Conservation (phyloP, 1,139 yeast genomes). For the Magnusiomyces starmeri region DNA sequence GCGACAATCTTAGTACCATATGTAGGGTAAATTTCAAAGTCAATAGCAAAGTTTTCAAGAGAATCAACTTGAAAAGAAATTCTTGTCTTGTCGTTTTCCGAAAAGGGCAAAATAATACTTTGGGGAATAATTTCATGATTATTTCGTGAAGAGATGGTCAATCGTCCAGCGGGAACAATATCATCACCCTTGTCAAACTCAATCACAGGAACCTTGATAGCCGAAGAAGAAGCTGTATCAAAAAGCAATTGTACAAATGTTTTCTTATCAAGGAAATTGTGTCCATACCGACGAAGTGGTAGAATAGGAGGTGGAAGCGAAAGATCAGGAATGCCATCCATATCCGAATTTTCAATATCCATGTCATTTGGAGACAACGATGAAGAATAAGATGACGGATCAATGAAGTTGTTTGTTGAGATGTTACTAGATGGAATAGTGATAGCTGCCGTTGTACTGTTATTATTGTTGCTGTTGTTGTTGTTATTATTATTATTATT, state of each 20-base stretch:
- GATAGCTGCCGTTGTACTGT: background rate
- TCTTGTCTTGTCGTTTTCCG: conserved; percentile 55
- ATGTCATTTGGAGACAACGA: conserved; percentile 19
- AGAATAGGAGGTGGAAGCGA: conserved; percentile 93
- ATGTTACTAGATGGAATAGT: background rate
- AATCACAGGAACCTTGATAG: conserved; percentile 34
- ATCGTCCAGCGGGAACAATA: conserved; percentile 42
- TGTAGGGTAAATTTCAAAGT: conserved; percentile 87
- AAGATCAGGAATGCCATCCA: conserved; percentile 80
- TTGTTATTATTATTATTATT: background rate
- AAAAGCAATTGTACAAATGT: conserved; percentile 71
- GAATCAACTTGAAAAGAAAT: conserved; percentile 84
- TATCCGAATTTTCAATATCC: conserved; percentile 32
- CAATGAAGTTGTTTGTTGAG: conserved; percentile 9
- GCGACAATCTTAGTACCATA: conserved; percentile 91
- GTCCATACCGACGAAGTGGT: conserved; percentile 90
- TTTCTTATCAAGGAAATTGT: conserved; percentile 84
- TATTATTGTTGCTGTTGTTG: background rate
- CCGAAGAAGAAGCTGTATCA: conserved; percentile 40
- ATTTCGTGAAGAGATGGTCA: conserved; percentile 60
- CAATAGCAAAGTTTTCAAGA: conserved; percentile 69
- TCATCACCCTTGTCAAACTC: conserved; percentile 34
- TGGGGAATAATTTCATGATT: conserved; percentile 70
- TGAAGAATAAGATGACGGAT: conserved; percentile 4
- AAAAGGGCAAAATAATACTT: conserved; percentile 69